phyloP scores from a whole-genome alignment of 2,329 filamentous ascomycete genomes.

The Fusarium incarnatum region DNA sequence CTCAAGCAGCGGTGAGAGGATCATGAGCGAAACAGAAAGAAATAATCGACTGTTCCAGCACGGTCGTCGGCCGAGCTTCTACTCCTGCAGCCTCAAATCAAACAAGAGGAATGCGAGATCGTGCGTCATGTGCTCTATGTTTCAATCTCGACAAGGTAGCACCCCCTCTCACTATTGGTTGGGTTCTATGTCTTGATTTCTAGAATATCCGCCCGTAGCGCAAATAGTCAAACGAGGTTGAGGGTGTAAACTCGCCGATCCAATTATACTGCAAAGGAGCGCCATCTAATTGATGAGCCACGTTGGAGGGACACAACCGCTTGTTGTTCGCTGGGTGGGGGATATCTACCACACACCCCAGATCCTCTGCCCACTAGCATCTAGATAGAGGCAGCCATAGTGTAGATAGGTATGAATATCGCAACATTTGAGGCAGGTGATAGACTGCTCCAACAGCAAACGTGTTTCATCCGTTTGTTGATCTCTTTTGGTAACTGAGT shows the following conservation, averaged over 20 bases:
- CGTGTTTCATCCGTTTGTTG: constrained; percentile 22
- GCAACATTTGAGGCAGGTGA: constrained; percentile 31
- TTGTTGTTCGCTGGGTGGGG: constrained; percentile 34
- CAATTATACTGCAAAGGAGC: constrained; percentile 29
- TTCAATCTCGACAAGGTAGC: constrained; percentile 32
- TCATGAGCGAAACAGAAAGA: constrained; percentile 35
- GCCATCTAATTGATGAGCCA: constrained; percentile 31
- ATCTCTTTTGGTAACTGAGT: constrained; percentile 10
- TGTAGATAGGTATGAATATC: constrained; percentile 29
- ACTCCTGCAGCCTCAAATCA: constrained; percentile 29
- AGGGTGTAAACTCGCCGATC: constrained; percentile 30
- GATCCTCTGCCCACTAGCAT: constrained; percentile 34
- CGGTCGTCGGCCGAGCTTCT: constrained; percentile 36
- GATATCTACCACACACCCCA: constrained; percentile 40
- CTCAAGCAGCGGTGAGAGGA: constrained; percentile 45
- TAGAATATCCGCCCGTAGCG: constrained; percentile 53
- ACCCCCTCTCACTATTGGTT: constrained; percentile 42
- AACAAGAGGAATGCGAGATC: constrained; percentile 41
- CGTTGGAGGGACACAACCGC: constrained; percentile 30
- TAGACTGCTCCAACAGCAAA: constrained; percentile 17
- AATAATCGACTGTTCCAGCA: constrained; percentile 32
- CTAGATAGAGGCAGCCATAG: constrained; percentile 36
- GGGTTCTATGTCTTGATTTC: constrained; percentile 45
- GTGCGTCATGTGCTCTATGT: constrained; percentile 43
- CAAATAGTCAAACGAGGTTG: constrained; percentile 42